These are phyloP conservation scores for Phytopythium kandeliae DNA, from an alignment of 352 stramenopile species.

Conservation along the genomic window DNA sequence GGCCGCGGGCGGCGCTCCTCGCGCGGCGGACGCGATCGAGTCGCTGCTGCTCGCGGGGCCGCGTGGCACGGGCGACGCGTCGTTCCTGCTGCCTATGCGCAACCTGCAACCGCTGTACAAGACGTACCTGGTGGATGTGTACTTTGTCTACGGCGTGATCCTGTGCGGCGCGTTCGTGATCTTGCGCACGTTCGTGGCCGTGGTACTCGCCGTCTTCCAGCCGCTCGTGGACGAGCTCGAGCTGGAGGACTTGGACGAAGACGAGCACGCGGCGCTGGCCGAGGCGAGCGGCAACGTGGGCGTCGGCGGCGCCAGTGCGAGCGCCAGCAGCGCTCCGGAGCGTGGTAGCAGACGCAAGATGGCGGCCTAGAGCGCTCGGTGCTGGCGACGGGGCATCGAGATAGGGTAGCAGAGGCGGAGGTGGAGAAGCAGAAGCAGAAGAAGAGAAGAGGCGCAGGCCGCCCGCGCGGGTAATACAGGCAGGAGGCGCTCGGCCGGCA, in stretches of 20 bases:
- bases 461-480: too few species aligned
- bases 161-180: conserved; percentile 82
- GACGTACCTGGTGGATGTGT: conserved; percentile 83
- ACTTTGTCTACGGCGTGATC: conserved; percentile 78
- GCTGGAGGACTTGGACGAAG: conserved; percentile 5
- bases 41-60: conserved; percentile 17
- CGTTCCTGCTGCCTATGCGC: conserved; percentile 41
- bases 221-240: conserved; percentile 13
- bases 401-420: too few species aligned
- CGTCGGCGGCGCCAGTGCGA: too few species aligned
- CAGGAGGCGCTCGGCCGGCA: too few species aligned
- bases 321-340: neutral
- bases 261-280: conserved; percentile 3
- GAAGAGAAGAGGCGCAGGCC: too few species aligned
- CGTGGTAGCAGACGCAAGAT: neutral
- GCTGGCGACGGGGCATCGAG: too few species aligned
- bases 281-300: neutral
- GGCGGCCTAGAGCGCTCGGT: neutral
- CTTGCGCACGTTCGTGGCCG: conserved; percentile 67
- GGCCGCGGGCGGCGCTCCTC: conserved; percentile 42
- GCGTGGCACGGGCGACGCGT: conserved; percentile 35
- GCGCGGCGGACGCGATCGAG: conserved; percentile 50
- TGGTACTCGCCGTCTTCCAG: conserved; percentile 65
- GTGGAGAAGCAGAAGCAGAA: too few species aligned
- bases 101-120: conserved; percentile 75